phyloP scores from a whole-genome alignment of 2,329 filamentous ascomycete genomes.

The Trichoderma asperellum region DNA sequence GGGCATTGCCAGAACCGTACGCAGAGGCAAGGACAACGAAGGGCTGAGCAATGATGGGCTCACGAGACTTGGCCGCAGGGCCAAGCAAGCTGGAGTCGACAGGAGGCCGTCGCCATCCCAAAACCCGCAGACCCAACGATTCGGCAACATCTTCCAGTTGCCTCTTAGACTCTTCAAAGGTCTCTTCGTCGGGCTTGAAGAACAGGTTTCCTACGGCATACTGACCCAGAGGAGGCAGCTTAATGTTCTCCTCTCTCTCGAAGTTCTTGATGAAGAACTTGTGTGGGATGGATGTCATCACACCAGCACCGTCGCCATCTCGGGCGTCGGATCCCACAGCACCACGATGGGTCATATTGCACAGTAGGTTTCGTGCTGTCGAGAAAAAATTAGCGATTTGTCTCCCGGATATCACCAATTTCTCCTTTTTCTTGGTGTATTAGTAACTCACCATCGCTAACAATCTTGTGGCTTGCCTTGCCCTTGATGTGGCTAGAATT shows the following conservation, averaged over 20 bases:
- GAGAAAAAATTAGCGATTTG: slow-evolving; percentile 21
- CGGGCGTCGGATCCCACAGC: slow-evolving; percentile 96
- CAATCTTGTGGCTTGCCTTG: slow-evolving; percentile 95
- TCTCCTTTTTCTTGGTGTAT: background rate
- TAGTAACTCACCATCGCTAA: slow-evolving; percentile 84
- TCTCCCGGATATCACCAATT: background rate
- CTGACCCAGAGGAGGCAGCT: slow-evolving; percentile 84
- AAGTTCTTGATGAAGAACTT: slow-evolving; percentile 99
- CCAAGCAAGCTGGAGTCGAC: slow-evolving; percentile 91
- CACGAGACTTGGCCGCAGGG: slow-evolving; percentile 87
- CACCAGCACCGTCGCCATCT: slow-evolving; percentile 97
- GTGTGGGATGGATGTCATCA: slow-evolving; percentile 99
- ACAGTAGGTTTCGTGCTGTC: slow-evolving; percentile 87
- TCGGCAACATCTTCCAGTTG: slow-evolving; percentile 94
- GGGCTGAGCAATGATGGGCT: slow-evolving; percentile 93
- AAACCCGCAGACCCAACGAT: slow-evolving; percentile 81
- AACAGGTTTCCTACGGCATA: slow-evolving; percentile 98
- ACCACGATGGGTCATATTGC: slow-evolving; percentile 99
- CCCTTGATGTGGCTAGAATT: slow-evolving; percentile 87
- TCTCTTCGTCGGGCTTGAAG: slow-evolving; percentile 94
- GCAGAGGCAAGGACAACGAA: slow-evolving; percentile 87
- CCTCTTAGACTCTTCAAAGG: slow-evolving; percentile 84
- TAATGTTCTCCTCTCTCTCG: slow-evolving; percentile 84
- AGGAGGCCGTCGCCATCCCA: slow-evolving; percentile 96
- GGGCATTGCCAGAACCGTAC: slow-evolving; percentile 80